A percentile compares a stretch with the other conserved stretches of the same genome.
Conservation (phyloP, 2,329 filamentous ascomycete species). For the Pseudogymnoascus sp. region DNA sequence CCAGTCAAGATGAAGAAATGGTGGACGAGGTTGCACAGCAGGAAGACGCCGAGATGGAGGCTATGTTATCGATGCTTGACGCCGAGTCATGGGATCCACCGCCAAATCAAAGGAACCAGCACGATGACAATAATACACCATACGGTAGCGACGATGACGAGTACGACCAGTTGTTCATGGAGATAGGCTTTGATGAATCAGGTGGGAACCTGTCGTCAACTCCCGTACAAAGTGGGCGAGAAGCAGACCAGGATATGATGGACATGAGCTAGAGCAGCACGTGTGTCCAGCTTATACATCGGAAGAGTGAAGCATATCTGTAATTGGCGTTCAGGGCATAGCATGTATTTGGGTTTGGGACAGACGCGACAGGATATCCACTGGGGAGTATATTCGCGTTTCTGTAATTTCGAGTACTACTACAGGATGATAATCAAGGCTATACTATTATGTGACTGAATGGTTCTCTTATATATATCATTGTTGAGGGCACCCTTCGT, state of each 20-base stretch:
- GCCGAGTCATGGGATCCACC: slow-evolving; percentile 5
- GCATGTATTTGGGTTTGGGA: slow-evolving; percentile 13
- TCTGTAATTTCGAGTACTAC: slow-evolving; percentile 4
- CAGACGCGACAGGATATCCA: slow-evolving; percentile 10
- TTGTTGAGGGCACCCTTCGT: slow-evolving; percentile 57
- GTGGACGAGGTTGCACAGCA: slow-evolving; percentile 43
- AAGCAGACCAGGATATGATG: slow-evolving; percentile 26
- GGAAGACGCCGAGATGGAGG: slow-evolving; percentile 52
- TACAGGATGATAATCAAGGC: slow-evolving; percentile 6
- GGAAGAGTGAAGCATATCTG: slow-evolving; percentile 14
- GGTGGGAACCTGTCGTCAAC: slow-evolving; percentile 19
- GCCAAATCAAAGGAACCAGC: neutral
- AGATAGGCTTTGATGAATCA: slow-evolving; percentile 46
- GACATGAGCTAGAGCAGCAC: slow-evolving; percentile 20
- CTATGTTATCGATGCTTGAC: slow-evolving; percentile 43
- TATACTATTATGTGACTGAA: neutral
- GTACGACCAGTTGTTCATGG: slow-evolving; percentile 59
- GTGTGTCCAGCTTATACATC: neutral
- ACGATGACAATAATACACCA: slow-evolving; percentile 12
- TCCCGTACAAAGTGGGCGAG: slow-evolving; percentile 20
- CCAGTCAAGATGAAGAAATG: slow-evolving; percentile 33
- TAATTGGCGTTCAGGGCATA: slow-evolving; percentile 21
- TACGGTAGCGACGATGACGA: slow-evolving; percentile 47
- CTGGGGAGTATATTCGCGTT: slow-evolving; percentile 12
- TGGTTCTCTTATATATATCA: slow-evolving; percentile 30